Conservation (phyloP, 78 protist genomes). For the Creolimax fragrantissima region DNA sequence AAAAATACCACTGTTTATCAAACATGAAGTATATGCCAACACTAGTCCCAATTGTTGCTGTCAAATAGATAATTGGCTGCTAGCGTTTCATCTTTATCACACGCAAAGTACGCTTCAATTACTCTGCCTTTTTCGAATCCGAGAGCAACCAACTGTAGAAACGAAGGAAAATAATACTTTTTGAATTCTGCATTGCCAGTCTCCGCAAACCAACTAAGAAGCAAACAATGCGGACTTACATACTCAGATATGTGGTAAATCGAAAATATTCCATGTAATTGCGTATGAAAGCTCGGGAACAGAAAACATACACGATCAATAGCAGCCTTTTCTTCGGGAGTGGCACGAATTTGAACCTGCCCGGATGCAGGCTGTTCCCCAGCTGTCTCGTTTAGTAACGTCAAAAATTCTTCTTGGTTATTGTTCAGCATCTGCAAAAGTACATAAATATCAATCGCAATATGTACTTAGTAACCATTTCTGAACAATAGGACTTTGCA, state of each 20-base stretch:
- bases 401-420: conserved; percentile 60
- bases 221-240: background rate
- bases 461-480: no score
- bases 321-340: conserved; percentile 71
- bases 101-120: conserved; percentile 79
- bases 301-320: conserved; percentile 63
- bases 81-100: conserved; percentile 78
- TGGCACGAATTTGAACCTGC: background rate
- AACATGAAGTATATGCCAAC: no score
- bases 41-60: background rate
- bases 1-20: no score
- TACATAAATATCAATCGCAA: no score
- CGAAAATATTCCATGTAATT: background rate
- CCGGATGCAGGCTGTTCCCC: background rate
- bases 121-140: conserved; percentile 58
- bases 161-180: no score
- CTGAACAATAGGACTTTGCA: no score
- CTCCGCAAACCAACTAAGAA: background rate
- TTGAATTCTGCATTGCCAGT: no score
- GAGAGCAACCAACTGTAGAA: conserved; percentile 52
- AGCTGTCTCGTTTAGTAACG: conserved; percentile 38
- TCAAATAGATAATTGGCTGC: conserved; percentile 82
- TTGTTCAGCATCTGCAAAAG: conserved; percentile 35
- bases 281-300: background rate
- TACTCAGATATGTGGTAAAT: background rate